Conservation (phyloP, 805 yeast genomes). For the Citeromyces matritensis region DNA sequence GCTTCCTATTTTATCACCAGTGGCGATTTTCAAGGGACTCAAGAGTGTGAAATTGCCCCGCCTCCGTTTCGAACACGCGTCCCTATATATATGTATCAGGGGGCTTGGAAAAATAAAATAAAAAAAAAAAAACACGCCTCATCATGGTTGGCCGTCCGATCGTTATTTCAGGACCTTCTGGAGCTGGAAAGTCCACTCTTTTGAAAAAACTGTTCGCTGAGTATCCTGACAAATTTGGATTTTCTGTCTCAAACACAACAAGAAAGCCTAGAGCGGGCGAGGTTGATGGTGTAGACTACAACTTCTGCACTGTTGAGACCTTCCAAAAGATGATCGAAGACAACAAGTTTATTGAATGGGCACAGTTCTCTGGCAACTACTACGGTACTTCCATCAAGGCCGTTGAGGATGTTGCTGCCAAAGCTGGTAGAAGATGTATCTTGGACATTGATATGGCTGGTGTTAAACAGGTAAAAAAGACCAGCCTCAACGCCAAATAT, state of each 20-base stretch:
- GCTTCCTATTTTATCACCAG: too few relatives aligned
- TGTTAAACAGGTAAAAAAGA: constrained; percentile 77
- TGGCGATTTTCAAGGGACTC: too few relatives aligned
- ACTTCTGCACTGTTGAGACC: constrained; percentile 66
- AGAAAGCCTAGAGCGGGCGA: constrained; percentile 89
- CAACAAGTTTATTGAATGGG: constrained; percentile 87
- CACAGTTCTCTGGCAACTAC: constrained; percentile 94
- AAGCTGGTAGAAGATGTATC: constrained; percentile 63
- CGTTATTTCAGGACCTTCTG: constrained; percentile 95
- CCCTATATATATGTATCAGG: too few relatives aligned
- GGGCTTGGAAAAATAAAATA: too few relatives aligned
- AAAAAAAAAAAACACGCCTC: too few relatives aligned
- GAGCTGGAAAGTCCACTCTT: constrained; percentile 90
- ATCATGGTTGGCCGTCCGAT: constrained; percentile 72
- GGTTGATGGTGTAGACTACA: constrained; percentile 76
- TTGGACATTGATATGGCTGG: constrained; percentile 99
- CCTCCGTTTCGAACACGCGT: too few relatives aligned
- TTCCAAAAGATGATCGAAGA: constrained; percentile 67
- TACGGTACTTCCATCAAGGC: constrained; percentile 89
- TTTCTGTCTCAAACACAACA: constrained; percentile 89
- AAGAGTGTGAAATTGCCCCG: too few relatives aligned
- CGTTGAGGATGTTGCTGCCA: constrained; percentile 55
- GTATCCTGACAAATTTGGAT: constrained; percentile 82
- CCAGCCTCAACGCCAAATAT: constrained; percentile 72
- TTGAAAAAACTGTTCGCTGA: constrained; percentile 83